These are phyloP conservation scores for Paraphoma sp. DNA, from an alignment of 2,329 filamentous ascomycete genomes.

Conservation along the genomic window DNA sequence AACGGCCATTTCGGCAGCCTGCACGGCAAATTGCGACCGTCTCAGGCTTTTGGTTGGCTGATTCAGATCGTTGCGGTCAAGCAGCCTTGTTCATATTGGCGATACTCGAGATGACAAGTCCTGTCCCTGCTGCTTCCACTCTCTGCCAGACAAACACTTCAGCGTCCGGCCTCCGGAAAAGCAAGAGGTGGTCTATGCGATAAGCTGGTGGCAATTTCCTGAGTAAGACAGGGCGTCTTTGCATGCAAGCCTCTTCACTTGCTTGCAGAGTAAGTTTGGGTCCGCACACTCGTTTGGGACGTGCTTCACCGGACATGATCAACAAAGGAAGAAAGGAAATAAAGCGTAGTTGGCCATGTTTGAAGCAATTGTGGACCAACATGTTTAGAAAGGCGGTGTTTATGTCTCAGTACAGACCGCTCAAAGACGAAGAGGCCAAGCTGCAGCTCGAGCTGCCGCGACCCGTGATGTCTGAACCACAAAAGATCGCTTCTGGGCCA, in stretches of 20 bases:
- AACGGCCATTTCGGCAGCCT: constrained; percentile 17
- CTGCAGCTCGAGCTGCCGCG: constrained; percentile 25
- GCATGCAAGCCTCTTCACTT: constrained; percentile 19
- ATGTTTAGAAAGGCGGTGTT: constrained; percentile 25
- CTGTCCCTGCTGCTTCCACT: constrained; percentile 5
- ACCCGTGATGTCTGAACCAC: constrained; percentile 20
- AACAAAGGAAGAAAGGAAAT: constrained; percentile 27
- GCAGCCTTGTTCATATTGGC: constrained; percentile 13
- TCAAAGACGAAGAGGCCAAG: constrained; percentile 22
- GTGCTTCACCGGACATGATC: constrained; percentile 26
- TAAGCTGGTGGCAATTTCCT: no score
- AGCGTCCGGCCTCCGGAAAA: background rate
- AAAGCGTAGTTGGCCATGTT: constrained; percentile 12
- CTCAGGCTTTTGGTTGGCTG: constrained; percentile 19
- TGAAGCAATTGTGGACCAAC: constrained; percentile 11
- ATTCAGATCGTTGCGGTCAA: constrained; percentile 21
- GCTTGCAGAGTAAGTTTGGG: constrained; percentile 7
- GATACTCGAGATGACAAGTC: constrained; percentile 33
- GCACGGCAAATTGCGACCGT: constrained; percentile 13
- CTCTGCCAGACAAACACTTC: background rate
- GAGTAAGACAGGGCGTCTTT: constrained; percentile 15
- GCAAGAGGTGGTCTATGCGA: background rate
- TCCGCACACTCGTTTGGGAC: constrained; percentile 15
- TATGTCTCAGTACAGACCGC: constrained; percentile 40
- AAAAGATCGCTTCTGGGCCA: constrained; percentile 1